Conservation (phyloP, 257 asterid genomes). For the Ballota nigra region DNA sequence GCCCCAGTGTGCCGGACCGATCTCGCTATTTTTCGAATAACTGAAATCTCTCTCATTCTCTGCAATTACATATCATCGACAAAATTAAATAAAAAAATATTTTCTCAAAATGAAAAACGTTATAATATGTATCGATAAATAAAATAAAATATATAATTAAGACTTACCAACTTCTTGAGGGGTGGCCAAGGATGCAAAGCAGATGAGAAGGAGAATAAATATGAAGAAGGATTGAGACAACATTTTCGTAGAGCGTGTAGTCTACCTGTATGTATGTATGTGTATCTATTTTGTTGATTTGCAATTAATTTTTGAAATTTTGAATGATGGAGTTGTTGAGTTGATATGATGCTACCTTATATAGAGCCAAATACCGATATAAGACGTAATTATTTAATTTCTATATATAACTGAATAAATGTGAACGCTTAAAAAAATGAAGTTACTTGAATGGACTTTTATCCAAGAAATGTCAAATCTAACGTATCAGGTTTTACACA, state of each 20-base stretch:
- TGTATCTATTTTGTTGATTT: too few species aligned
- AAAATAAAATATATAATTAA: too few species aligned
- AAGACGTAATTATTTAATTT: not conserved
- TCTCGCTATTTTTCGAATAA: conserved; percentile 39
- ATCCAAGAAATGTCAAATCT: not conserved
- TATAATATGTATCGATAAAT: too few species aligned
- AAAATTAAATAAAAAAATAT: not conserved
- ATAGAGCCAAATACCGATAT: not conserved
- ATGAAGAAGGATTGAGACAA: not conserved
- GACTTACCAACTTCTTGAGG: conserved; percentile 56
- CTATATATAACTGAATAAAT: not conserved
- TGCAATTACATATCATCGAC: conserved; percentile 19
- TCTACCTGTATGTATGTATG: too few species aligned
- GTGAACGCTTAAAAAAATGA: not conserved
- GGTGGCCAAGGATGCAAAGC: conserved; percentile 22
- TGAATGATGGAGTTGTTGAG: not conserved
- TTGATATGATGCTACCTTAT: not conserved
- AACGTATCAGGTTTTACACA: not conserved
- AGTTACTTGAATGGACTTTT: not conserved
- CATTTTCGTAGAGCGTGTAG: not conserved
- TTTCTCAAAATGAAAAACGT: too few species aligned
- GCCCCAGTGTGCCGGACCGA: conserved; percentile 79
- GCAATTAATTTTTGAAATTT: not conserved
- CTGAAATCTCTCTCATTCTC: conserved; percentile 75
- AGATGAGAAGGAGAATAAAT: conserved; percentile 9